Evolutionary conservation across 2,329 filamentous ascomycete genomes (phyloP), one percentile per base, ranked within the genome.

Genomic region (Mycosphaerella arachidis): DNA sequence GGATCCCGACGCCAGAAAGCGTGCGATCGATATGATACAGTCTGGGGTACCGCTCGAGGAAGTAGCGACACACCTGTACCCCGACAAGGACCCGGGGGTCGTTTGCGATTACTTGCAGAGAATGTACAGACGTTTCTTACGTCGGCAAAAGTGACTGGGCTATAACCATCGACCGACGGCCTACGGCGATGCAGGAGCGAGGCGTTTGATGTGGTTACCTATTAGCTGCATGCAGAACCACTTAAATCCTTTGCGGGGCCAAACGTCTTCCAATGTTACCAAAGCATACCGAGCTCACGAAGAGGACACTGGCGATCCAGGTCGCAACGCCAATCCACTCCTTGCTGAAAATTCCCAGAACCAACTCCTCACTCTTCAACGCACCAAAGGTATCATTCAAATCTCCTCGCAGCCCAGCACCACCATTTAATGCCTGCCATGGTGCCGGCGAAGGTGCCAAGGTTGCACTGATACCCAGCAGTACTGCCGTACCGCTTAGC

Each of bases 251-350:
- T 27, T 51, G 52, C 30, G 62, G 76, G n/a, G 87, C 86, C 65
- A 97, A 76, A 63, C 90, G 82, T 63, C 94, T 82, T 12, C 94
- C 94, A 71, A 99, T 91, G 72, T 96, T 97, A 10, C 94, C 94
- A 79, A 99, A 97, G 76, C 92, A 97, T 9, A 97, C 85, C 67
- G 91, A 92, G 70, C 91, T 95, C 76, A 94, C 97, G 73, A 97
- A 99, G 54, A 99, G 77, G 29, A 97, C 92, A 71, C 91, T 96
- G 27, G 93, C 82, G 70, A 96, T 88, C 93, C 94, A 99, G 4
- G 92, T 90, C 12, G 86, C 87, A 18, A 89, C 83, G 59, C 89
- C 90, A 1, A 92, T 74, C 6, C 79, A 85, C 67, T 90, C 84
- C 55, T 85, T 82, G 56, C 78, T 84, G 59, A 82, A 83, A 61